Base-by-base conservation (phyloP, 345 rosid genomes). In the Chamaenerion angustifolium region DNA sequence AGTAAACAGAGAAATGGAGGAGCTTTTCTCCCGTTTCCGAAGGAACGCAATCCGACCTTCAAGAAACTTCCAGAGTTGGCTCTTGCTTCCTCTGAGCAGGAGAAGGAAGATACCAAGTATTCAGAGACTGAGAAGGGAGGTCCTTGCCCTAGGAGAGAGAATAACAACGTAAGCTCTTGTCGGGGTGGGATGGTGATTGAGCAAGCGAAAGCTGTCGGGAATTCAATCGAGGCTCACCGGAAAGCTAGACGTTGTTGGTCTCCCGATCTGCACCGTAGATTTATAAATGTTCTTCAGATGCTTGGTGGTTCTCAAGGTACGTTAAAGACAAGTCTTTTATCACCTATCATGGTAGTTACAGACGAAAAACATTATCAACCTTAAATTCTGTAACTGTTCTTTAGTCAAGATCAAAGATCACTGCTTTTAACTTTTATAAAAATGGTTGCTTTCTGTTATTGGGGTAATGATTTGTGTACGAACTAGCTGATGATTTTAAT, bases 221-320 rank as follows among this genome's bases (percentile, higher is more conserved):
- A 65, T 43, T 42, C 66, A 13, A 12, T 66, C 13, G 81, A 77
- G 15, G 63, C 81, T 66, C 82, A 87, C 52, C 68, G 99, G 68
- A 93, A 93, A 64, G 88, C 95, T 16, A 81, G 99, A 37, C 82
- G 96, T 55, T 93, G 99, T 46, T 93, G 99, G 99, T 93, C 99
- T 0, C 99, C 99, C 1, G 99, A 93, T 56, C 74, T 93, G 76
- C 99, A 93, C 67, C 67, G 99, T 42, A 68, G 96, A 76, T 93
- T 93, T 57, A 90, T 93, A 3, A 79, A 73, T 67, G 99, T 96
- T 48, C 88, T 93, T 27, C 99, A 93, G 62, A 79, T 88, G 95
- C 90, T 93, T 9, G 99, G 99, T 23, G 99, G 99, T 31, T 88
- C 99, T 52, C 99, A 92, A 87, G 96, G 99, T 92, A 84, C 27